Base-by-base conservation (phyloP, 441 rosid species). In the Rhodomyrtus psidioides region DNA sequence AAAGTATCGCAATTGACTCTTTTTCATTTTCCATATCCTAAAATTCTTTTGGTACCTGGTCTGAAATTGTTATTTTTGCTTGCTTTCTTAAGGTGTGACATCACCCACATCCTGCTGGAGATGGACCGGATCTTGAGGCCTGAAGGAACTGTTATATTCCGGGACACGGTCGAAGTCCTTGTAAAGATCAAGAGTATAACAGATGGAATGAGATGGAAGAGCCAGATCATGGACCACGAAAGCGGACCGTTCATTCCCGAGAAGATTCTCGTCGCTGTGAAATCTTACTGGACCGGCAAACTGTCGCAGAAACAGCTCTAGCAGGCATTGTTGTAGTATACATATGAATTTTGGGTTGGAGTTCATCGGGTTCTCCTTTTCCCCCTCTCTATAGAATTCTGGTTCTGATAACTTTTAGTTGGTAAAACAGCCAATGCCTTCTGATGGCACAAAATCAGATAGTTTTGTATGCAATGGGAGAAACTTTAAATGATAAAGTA, bases 181-280 rank as follows among this genome's bases (percentile, higher is more conserved):
- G 95, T 93, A 85, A 97, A 96, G 92, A 89, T 97, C n/a, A 93
- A 93, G 90, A 89, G 92, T 65, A 89, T 94, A 88, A 94, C 94
- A 13, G 94, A 92, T 62, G 96, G 98, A 87, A 97, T 97, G 97
- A 95, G 91, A 89, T 96, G 99, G 99, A 92, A 90, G 84, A 95
- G 98, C 90, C 95, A 92, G 84, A 93, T 96, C 55, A 84, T 94
- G 90, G 99, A 97, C 87, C 99, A 97, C 62, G 99, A 97, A 91
- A 96, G 94, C 59, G 99, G 99, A 89, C 99, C 98, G 26, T 97
- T 95, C 87, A 95, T 92, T 88, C 98, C 98, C 0, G 99, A 97
- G 95, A 97, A 97, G 88, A 93, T 97, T 60, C 94, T 97, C 87
- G 91, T 97, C 27, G 96, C 98, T 70, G 96, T 92, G 87, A 97